Evolutionary conservation across 257 asterid genomes (phyloP).

Genomic region (Penstemon eatonii): DNA sequence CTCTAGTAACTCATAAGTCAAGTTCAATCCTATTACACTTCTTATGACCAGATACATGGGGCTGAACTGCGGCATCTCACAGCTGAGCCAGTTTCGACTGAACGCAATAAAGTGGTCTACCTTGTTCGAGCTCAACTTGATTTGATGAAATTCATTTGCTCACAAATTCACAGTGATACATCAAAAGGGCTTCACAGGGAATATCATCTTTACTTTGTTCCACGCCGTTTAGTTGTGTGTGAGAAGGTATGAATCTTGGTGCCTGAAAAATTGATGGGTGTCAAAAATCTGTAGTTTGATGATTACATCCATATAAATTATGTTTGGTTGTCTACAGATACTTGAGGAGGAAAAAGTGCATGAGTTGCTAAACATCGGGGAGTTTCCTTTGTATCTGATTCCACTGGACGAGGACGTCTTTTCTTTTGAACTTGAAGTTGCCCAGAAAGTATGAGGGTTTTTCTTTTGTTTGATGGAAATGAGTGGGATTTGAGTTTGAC

Average conservation of each 20-base stretch:
- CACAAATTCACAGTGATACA: slow-evolving; percentile 71
- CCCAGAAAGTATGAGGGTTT: slow-evolving; percentile 65
- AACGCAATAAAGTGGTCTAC: slow-evolving; percentile 76
- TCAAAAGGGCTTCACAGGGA: slow-evolving; percentile 89
- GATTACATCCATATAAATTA: slow-evolving; percentile 5
- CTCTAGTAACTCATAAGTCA: neutral
- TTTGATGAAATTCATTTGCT: slow-evolving; percentile 76
- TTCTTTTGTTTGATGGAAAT: slow-evolving; percentile 13
- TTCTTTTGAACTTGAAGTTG: slow-evolving; percentile 89
- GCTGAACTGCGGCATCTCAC: slow-evolving; percentile 85
- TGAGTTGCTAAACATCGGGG: slow-evolving; percentile 76
- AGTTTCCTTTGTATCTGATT: slow-evolving; percentile 76
- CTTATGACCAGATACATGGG: slow-evolving; percentile 73
- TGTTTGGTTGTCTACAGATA: slow-evolving; percentile 46
- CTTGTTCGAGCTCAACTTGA: slow-evolving; percentile 81
- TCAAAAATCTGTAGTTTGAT: slow-evolving; percentile 9
- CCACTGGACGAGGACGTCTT: slow-evolving; percentile 91
- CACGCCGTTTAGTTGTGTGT: slow-evolving; percentile 87
- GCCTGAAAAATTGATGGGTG: slow-evolving; percentile 7
- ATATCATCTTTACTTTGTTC: slow-evolving; percentile 88
- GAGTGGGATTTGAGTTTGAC: neutral
- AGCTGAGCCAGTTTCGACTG: slow-evolving; percentile 84
- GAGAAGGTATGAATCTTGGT: slow-evolving; percentile 65
- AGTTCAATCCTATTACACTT: slow-evolving; percentile 2
- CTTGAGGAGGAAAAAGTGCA: slow-evolving; percentile 94